phyloP scores from a whole-genome alignment of 257 asterid species.

The Solanum medicagineum region DNA sequence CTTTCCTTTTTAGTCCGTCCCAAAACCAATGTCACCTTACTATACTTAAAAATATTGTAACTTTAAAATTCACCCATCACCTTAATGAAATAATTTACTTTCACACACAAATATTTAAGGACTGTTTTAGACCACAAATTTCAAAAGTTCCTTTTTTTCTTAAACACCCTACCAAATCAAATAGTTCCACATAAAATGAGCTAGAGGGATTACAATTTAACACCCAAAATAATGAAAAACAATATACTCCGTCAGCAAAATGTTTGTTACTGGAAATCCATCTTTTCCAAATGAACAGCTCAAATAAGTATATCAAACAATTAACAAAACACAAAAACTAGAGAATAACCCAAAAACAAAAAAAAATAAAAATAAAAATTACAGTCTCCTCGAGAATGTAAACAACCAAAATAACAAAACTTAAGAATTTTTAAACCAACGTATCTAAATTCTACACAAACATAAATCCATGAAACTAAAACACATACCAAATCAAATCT shows the following conservation, averaged over 20 bases:
- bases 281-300: not conserved
- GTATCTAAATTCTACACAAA: not conserved
- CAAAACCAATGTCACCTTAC: too few species aligned
- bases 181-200: too few species aligned
- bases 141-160: too few species aligned
- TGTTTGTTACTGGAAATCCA: not conserved
- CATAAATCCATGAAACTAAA: not conserved
- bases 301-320: not conserved
- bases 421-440: not conserved
- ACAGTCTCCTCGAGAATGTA: not conserved
- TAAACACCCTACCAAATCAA: too few species aligned
- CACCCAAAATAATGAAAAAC: not conserved
- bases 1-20: too few species aligned
- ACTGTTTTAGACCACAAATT: too few species aligned
- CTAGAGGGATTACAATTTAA: not conserved
- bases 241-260: not conserved
- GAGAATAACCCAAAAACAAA: not conserved
- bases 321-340: not conserved
- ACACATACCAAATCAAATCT: not conserved
- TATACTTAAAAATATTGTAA: too few species aligned
- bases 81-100: too few species aligned
- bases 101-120: too few species aligned
- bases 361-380: not conserved
- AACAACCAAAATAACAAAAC: not conserved
- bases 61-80: too few species aligned